These are phyloP conservation scores for Hibiscus mutabilis DNA, from an alignment of 345 rosid species.

Conservation along the genomic window DNA sequence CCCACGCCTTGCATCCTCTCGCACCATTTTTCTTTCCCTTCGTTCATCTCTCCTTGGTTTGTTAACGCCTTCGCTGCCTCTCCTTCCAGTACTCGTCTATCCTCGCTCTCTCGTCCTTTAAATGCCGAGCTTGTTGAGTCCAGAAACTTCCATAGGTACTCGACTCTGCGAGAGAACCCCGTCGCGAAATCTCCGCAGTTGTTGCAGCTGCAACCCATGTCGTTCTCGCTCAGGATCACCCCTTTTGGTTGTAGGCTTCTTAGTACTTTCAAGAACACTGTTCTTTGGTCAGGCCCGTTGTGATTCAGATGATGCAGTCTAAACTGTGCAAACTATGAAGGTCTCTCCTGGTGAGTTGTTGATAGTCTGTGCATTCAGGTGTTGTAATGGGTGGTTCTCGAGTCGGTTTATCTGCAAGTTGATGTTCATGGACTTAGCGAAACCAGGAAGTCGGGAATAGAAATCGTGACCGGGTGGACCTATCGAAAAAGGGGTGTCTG, in stretches of 20 bases:
- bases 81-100: constrained; percentile 77
- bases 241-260: constrained; percentile 51
- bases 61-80: constrained; percentile 73
- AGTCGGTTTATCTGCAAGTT: constrained; percentile 51
- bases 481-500: constrained; percentile 51
- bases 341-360: constrained; percentile 42
- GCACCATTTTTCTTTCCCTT: constrained; percentile 68
- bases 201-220: constrained; percentile 49
- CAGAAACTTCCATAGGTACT: constrained; percentile 72
- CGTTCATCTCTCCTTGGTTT: constrained; percentile 49
- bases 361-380: constrained; percentile 32
- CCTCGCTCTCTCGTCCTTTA: constrained; percentile 65
- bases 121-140: constrained; percentile 81
- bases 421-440: constrained; percentile 67
- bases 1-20: constrained; percentile 64
- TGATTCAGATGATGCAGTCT: constrained; percentile 66
- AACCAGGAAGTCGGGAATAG: constrained; percentile 42
- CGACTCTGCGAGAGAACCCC: constrained; percentile 55
- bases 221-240: constrained; percentile 62
- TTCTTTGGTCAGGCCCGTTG: constrained; percentile 43
- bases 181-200: constrained; percentile 53
- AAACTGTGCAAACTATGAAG: constrained; percentile 59
- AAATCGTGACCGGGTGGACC: constrained; percentile 65
- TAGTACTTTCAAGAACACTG: constrained; percentile 36
- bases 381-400: constrained; percentile 36